These are phyloP conservation scores for Paulinella micropora DNA, from an alignment of 78 protist genomes.

Conservation along the genomic window DNA sequence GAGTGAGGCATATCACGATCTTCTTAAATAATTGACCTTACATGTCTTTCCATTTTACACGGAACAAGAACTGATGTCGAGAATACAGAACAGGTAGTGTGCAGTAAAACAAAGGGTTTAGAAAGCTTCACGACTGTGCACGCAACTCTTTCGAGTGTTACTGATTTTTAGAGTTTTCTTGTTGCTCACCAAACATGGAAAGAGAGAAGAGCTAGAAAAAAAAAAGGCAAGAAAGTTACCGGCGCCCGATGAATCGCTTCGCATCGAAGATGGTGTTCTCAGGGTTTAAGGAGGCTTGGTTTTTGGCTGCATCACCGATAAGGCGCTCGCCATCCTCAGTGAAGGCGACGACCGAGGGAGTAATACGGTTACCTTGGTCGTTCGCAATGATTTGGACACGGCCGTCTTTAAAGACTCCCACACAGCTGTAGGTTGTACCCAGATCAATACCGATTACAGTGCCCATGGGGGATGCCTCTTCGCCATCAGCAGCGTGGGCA, in stretches of 20 bases:
- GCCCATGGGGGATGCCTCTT: background rate
- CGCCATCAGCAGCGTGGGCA: background rate
- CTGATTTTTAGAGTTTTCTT: too few relatives aligned
- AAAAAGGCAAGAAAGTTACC: too few relatives aligned
- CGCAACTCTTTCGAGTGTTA: too few relatives aligned
- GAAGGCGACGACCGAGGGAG: slow-evolving; percentile 95
- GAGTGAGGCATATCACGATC: too few relatives aligned
- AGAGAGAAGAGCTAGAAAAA: too few relatives aligned
- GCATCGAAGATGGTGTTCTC: slow-evolving; percentile 85
- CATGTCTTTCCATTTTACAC: too few relatives aligned
- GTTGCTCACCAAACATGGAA: too few relatives aligned
- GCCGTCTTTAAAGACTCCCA: slow-evolving; percentile 45
- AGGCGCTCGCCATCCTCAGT: slow-evolving; percentile 45
- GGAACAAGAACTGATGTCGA: too few relatives aligned
- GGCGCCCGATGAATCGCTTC: slow-evolving; percentile 68
- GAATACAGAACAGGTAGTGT: too few relatives aligned
- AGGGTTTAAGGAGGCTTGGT: slow-evolving; percentile 83
- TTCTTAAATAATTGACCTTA: too few relatives aligned
- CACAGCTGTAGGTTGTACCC: slow-evolving; percentile 49
- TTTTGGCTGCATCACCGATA: slow-evolving; percentile 54
- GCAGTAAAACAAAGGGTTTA: too few relatives aligned
- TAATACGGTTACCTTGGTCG: slow-evolving; percentile 94
- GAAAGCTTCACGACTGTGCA: too few relatives aligned
- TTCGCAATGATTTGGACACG: slow-evolving; percentile 85
- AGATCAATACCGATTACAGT: slow-evolving; percentile 30